Percentiles rank a stretch among this genome's conserved stretches.
These are phyloP conservation scores for Quercus lobata DNA, from an alignment of 331 rosid genomes.

Conservation along the genomic window DNA sequence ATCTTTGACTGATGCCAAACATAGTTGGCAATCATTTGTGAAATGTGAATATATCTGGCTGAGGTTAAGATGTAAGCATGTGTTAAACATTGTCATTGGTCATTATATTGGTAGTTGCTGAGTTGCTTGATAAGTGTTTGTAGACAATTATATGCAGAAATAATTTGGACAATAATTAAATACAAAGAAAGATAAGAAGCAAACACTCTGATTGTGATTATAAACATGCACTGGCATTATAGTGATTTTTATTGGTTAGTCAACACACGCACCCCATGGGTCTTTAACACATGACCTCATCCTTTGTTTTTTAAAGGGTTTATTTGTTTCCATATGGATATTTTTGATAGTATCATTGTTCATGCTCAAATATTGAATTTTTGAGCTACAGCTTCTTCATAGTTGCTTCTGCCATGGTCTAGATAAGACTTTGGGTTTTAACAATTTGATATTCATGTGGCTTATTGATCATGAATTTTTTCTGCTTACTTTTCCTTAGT, in stretches of 20 bases:
- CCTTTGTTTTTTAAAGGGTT: neutral
- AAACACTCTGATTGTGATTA: neutral
- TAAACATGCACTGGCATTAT: neutral
- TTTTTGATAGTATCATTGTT: neutral
- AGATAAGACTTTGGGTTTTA: neutral
- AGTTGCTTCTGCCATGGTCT: neutral
- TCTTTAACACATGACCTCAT: no score
- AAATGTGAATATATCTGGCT: neutral
- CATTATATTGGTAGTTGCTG: neutral
- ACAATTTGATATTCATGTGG: neutral
- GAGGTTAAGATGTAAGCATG: neutral
- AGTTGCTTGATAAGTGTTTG: neutral
- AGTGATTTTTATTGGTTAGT: no score
- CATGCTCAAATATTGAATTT: neutral
- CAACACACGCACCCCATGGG: no score
- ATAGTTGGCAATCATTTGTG: neutral
- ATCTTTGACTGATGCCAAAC: neutral
- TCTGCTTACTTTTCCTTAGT: constrained; percentile 6
- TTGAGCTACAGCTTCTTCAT: neutral
- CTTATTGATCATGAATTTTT: neutral
- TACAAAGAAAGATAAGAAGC: neutral
- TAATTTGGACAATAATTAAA: neutral
- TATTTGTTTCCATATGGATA: neutral
- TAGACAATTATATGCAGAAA: neutral
- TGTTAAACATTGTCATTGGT: neutral